Evolutionary conservation across 2,329 filamentous ascomycete species (phyloP), one percentile per base, ranked within the genome.

Genomic region (Cordyceps cicadae): DNA sequence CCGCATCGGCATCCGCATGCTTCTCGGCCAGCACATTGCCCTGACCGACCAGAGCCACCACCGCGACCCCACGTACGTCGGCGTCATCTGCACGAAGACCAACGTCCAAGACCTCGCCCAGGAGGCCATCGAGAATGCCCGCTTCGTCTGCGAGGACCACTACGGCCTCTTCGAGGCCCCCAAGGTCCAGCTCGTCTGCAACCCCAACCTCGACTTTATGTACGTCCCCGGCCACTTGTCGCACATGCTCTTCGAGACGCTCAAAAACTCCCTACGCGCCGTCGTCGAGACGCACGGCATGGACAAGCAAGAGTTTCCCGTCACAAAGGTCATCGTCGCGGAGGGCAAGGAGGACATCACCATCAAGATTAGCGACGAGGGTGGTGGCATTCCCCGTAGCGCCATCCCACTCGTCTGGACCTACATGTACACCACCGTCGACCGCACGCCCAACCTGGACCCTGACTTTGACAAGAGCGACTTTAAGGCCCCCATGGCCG

Each of bases 361-460:
- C 5, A 97, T 99, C 79, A 99, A 99, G 77, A 89, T 99, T 68
- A 90, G 89, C 5, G 94, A 99, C 72, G 94, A 99, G 76, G 94
- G 94, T 62, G 94, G 94, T 65, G 94, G 94, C 64, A 97, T 99
- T 58, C 92, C 94, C 0, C 81, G 94, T 69, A 95, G 89, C 68
- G 85, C 91, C 57, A 97, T 99, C 65, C 94, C 94, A 5, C 82
- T 99, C 15, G 94, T 97, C n/a, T 99, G 94, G 94, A 99, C 94
- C 14, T 99, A 99, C 74, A 99, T 97, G 94, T 99, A 99, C 74
- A 99, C 94, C 41, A 99, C 94, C 2, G 94, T 99, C 65, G 94
- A 97, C 74, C 87, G 92, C 67, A 97, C 94, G 24, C 94, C 94
- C 15, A 96, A 87, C 70, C 79, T 99, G 64, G 94, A 99, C 71